phyloP scores from a whole-genome alignment of 163 green algal genomes.

The Scenedesmus sp. region DNA sequence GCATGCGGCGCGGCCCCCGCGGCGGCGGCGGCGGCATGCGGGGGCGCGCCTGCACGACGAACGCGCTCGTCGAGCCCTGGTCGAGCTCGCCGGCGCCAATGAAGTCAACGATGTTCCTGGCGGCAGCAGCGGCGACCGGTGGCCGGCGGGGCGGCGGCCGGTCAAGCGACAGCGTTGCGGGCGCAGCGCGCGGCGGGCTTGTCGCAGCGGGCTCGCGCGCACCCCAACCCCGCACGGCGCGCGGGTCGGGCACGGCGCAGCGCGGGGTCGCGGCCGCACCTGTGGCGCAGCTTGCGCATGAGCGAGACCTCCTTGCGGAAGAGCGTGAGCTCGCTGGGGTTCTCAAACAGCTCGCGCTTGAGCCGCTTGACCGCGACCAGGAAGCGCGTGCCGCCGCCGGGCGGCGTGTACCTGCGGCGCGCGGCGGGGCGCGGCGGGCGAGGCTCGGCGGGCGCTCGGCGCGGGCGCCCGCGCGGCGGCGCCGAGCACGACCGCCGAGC shows the following conservation, averaged over 20 bases:
- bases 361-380: constrained; percentile 44
- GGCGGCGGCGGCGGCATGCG: too few species aligned
- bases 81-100: constrained; percentile 4
- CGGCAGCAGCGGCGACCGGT: constrained; percentile 12
- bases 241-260: too few species aligned
- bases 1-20: neutral
- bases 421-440: neutral
- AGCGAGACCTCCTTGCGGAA: constrained; percentile 36
- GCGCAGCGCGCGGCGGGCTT: too few species aligned
- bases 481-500: neutral
- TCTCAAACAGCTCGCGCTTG: constrained; percentile 22
- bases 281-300: constrained; percentile 43
- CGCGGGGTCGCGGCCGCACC: neutral
- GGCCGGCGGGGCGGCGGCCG: too few species aligned
- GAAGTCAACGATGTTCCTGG: constrained; percentile 29
- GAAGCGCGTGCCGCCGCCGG: neutral
- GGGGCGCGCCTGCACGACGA: constrained; percentile 27
- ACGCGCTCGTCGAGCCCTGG: neutral
- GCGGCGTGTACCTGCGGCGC: constrained; percentile 24
- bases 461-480: neutral
- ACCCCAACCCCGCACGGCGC: too few species aligned
- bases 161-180: too few species aligned
- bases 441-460: neutral
- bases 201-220: too few species aligned
- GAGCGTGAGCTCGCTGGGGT: constrained; percentile 9